phyloP scores from a whole-genome alignment of 1,284 basidiomycete genomes.

The Pseudozyma pruni region DNA sequence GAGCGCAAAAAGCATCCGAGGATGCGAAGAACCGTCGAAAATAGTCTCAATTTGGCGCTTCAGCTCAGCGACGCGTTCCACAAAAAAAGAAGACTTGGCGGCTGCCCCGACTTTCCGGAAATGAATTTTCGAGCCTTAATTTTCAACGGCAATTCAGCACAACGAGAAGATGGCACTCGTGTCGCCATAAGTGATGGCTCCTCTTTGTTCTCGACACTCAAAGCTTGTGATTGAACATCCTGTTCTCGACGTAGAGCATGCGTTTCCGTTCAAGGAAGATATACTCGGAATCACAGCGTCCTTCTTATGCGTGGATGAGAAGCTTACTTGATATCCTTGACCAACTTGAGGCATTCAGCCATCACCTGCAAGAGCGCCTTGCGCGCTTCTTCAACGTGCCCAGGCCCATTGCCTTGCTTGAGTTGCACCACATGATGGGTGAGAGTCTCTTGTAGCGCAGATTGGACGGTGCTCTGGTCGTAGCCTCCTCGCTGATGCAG shows the following conservation, averaged over 20 bases:
- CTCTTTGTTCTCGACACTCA: not conserved
- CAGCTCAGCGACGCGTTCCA: slow-evolving; percentile 4
- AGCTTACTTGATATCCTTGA: slow-evolving; percentile 4
- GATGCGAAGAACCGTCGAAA: slow-evolving; percentile 27
- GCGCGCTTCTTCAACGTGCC: slow-evolving; percentile 29
- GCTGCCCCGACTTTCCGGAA: not conserved
- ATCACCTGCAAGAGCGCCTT: slow-evolving; percentile 26
- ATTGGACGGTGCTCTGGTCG: slow-evolving; percentile 6
- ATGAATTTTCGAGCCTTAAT: slow-evolving; percentile 4
- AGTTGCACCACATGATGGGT: slow-evolving; percentile 19
- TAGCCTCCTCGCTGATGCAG: slow-evolving; percentile 1
- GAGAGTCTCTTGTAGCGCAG: slow-evolving; percentile 18
- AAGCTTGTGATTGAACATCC: not conserved
- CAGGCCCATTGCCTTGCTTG: slow-evolving; percentile 2
- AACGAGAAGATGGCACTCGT: not conserved
- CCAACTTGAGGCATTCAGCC: slow-evolving; percentile 32
- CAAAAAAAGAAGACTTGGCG: not conserved
- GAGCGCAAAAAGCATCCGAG: slow-evolving; percentile 8
- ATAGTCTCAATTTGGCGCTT: slow-evolving; percentile 5
- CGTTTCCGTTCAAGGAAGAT: too few relatives aligned
- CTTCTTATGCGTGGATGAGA: not conserved
- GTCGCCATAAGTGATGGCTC: not conserved
- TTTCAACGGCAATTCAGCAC: not conserved
- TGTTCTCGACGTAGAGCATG: too few relatives aligned
- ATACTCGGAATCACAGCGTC: too few relatives aligned